A percentile compares a stretch with the other conserved stretches of the same genome.
These are phyloP conservation scores for Microbotryum lychnidis-dioicae DNA, from an alignment of 1,284 basidiomycete species.

Conservation along the genomic window DNA sequence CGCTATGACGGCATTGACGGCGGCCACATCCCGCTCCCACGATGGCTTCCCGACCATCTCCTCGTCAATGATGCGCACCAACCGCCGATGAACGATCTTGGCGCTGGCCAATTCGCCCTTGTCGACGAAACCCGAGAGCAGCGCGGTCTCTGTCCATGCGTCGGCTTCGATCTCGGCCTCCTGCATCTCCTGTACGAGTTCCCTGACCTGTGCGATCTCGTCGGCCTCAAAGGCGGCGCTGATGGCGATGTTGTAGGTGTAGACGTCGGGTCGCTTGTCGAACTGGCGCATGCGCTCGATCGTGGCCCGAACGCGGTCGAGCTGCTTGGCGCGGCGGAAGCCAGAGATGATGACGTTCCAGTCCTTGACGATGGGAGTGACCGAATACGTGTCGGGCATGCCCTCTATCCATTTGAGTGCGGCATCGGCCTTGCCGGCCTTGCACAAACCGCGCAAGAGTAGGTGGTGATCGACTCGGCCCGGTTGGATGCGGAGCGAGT, in stretches of 20 bases:
- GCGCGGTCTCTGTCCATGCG: slow-evolving; percentile 23
- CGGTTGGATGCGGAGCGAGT: slow-evolving; percentile 1
- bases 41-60: background rate
- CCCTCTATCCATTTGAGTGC: slow-evolving; percentile 22
- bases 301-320: slow-evolving; percentile 7
- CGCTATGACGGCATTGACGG: slow-evolving; percentile 21
- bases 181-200: slow-evolving; percentile 11
- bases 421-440: background rate
- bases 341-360: slow-evolving; percentile 25
- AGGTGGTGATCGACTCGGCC: slow-evolving; percentile 19
- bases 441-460: slow-evolving; percentile 11
- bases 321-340: slow-evolving; percentile 6
- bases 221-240: slow-evolving; percentile 14
- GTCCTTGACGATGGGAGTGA: slow-evolving; percentile 13
- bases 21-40: slow-evolving; percentile 6
- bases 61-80: background rate
- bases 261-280: slow-evolving; percentile 15
- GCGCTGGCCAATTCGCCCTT: slow-evolving; percentile 20
- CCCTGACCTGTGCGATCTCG: slow-evolving; percentile 6
- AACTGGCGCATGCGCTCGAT: slow-evolving; percentile 11
- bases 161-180: slow-evolving; percentile 9
- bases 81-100: slow-evolving; percentile 1
- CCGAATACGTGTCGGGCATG: slow-evolving; percentile 5
- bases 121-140: slow-evolving; percentile 22
- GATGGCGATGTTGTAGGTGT: slow-evolving; percentile 27